Percentiles rank a stretch among this genome's conserved stretches.
These are phyloP conservation scores for Neobulgaria alba DNA, from an alignment of 2,329 filamentous ascomycete genomes.

Conservation along the genomic window DNA sequence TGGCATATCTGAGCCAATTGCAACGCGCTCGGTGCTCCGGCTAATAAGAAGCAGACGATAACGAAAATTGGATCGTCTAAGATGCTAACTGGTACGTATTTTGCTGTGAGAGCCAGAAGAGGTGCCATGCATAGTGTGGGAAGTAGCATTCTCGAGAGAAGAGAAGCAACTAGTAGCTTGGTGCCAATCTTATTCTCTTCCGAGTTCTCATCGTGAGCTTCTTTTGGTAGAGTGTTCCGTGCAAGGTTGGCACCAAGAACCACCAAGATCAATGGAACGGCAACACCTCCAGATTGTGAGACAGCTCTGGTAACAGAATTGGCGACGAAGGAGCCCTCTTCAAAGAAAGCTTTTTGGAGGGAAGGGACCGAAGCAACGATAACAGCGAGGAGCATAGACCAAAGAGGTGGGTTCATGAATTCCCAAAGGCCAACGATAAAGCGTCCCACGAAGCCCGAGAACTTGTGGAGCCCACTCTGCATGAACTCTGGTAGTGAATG, in stretches of 20 bases:
- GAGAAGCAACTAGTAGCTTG: conserved; percentile 74
- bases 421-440: conserved; percentile 68
- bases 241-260: conserved; percentile 93
- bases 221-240: conserved; percentile 69
- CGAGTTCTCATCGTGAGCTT: conserved; percentile 52
- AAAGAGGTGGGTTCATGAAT: conserved; percentile 97
- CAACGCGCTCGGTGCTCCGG: conserved; percentile 84
- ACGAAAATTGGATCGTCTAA: conserved; percentile 97
- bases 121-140: conserved; percentile 91
- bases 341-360: conserved; percentile 80
- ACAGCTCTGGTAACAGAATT: conserved; percentile 90
- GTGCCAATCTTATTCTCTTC: conserved; percentile 63
- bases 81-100: conserved; percentile 87
- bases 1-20: conserved; percentile 98
- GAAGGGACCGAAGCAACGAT: conserved; percentile 79
- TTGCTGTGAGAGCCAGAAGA: conserved; percentile 75
- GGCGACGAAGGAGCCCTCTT: conserved; percentile 78
- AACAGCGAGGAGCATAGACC: conserved; percentile 92
- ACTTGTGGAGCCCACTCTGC: conserved; percentile 40
- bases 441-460: conserved; percentile 34
- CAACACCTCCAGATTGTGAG: conserved; percentile 76
- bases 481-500: conserved; percentile 41
- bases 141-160: conserved; percentile 85
- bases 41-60: conserved; percentile 93
- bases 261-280: conserved; percentile 89